Evolutionary conservation across 1,284 basidiomycete species (phyloP), one percentile per base, ranked within the genome.

Genomic region (Agaricales sp.): DNA sequence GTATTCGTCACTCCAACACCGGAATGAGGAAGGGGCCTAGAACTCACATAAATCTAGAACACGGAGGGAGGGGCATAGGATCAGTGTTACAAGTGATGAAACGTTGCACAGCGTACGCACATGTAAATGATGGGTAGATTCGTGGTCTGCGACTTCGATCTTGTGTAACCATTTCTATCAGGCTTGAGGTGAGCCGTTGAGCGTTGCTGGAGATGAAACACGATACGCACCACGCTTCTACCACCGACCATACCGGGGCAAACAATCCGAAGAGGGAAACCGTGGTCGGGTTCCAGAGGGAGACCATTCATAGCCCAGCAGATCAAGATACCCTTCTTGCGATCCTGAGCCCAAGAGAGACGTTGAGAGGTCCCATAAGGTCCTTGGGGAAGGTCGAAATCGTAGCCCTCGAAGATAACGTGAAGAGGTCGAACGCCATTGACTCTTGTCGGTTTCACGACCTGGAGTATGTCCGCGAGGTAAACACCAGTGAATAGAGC

Each of bases 211-310:
- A n/a, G 30, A 35, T 35, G 30, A 35, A 35, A n/a, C 30, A 35
- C 11, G n/a, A 35, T 35, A 35, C 30, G 11, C 30, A 35, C 30
- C 30, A 77, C 75, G 18, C 69, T 72, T 22, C 75, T 64, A 2
- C 80, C 81, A 20, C 81, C 81, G 49, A 83, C 82, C 53, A 80
- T 75, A n/a, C 78, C 77, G 1, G 81, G 81, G 1, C 83, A 68
- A 51, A 85, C 68, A 2, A 83, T 54, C 37, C 82, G 68, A 16
- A 85, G 57, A 0, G 82, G 82, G 55, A 71, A 82, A 2, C 82
- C 82, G 55, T 86, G 82, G 56, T 85, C 82, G 0, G 81, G 80
- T 37, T 74, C 71, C 12, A 79, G 64, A 3, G 74, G 68, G 16
- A 70, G 58, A 3, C 79, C 78, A 52, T 84, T 84, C 74, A 83